A percentile compares a stretch with the other conserved stretches of the same genome.
phyloP scores from a whole-genome alignment of 1,139 yeast genomes.

The Spathaspora sp. region DNA sequence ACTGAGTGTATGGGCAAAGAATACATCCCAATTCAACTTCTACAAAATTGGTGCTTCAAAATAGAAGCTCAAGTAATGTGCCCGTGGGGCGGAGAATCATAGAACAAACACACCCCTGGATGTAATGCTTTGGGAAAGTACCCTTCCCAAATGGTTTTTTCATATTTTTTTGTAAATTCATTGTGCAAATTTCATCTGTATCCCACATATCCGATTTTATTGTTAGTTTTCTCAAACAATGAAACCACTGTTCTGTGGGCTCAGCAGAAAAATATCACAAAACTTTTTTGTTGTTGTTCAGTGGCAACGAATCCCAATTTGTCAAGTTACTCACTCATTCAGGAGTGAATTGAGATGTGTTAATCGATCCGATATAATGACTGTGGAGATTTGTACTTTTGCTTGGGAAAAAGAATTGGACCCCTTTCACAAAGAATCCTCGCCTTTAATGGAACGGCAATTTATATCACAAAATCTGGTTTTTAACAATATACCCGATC shows the following conservation, averaged over 20 bases:
- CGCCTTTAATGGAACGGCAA: slow-evolving; percentile 1
- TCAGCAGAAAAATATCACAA: neutral
- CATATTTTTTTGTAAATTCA: neutral
- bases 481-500: neutral
- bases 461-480: neutral
- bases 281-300: neutral
- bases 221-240: neutral
- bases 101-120: neutral
- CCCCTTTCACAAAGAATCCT: neutral
- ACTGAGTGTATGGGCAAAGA: too few relatives aligned
- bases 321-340: neutral
- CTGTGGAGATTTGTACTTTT: neutral
- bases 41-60: neutral
- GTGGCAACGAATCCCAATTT: neutral
- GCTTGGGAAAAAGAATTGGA: neutral
- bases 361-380: neutral
- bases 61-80: neutral
- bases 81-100: neutral
- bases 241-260: neutral
- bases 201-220: neutral
- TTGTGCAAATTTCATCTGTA: neutral
- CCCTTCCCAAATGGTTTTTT: neutral
- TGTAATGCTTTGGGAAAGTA: neutral
- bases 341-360: neutral
- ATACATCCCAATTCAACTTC: neutral